Conservation (phyloP, 164 flowering plant genomes). For the Tinospora cordifolia region DNA sequence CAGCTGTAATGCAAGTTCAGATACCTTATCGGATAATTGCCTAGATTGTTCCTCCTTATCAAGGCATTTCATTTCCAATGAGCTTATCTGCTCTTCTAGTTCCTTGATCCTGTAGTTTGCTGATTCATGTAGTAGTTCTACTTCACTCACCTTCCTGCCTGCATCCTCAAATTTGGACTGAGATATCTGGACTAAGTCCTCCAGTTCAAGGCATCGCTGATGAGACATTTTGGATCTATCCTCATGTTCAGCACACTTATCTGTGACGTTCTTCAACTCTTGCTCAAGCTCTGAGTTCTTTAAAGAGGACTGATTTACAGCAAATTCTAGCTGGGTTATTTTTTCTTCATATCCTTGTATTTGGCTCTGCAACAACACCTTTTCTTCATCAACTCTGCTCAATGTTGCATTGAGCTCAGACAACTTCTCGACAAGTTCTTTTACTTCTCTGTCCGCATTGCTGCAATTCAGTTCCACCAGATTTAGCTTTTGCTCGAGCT, state of each 20-base stretch:
- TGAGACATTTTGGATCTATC: conserved; percentile 47
- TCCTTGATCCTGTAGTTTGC: conserved; percentile 63
- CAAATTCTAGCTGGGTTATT: conserved; percentile 39
- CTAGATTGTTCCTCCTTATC: conserved; percentile 51
- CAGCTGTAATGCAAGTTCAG: conserved; percentile 51
- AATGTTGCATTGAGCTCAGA: conserved; percentile 31
- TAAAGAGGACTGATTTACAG: conserved; percentile 32
- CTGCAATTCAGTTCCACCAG: conserved; percentile 36
- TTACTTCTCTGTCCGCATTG: conserved; percentile 47
- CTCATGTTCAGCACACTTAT: conserved; percentile 61
- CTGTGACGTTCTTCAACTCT: conserved; percentile 43
- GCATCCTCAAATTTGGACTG: conserved; percentile 60
- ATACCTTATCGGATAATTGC: conserved; percentile 33
- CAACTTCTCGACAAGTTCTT: conserved; percentile 37
- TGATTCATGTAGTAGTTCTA: conserved; percentile 59
- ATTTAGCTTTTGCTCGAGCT: conserved; percentile 59
- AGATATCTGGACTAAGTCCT: conserved; percentile 55
- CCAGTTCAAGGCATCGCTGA: conserved; percentile 68
- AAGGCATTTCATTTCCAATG: conserved; percentile 43
- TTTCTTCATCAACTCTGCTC: conserved; percentile 45
- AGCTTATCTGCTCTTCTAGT: conserved; percentile 61
- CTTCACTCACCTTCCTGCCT: conserved; percentile 47
- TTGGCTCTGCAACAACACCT: conserved; percentile 28
- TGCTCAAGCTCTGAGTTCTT: conserved; percentile 50
- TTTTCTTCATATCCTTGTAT: conserved; percentile 41